Evolutionary conservation across 371 early-diverging fungal species (phyloP), one percentile per base, ranked within the genome.

Genomic region (Mucor saturninus): DNA sequence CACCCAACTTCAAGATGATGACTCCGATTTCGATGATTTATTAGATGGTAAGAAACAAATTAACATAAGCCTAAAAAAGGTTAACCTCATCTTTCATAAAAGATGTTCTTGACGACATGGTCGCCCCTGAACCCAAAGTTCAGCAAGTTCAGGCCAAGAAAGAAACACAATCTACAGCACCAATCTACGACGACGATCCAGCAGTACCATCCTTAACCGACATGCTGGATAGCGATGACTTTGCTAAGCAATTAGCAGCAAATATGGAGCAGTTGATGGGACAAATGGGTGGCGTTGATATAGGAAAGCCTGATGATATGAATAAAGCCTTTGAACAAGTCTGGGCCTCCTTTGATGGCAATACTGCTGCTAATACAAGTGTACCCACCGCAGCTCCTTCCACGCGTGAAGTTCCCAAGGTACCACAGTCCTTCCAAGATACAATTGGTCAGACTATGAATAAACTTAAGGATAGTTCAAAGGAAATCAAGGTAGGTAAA

Each of bases 381-480:
- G 35, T 72, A 21, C 53, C 68, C 54, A 35, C 46, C 5, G 54
- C 67, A 14, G 29, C 32, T 10, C 21, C 64, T 5, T 45, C 54
- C 26, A 56, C 45, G 40, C 35, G 64, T 10, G 29, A 70, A 32
- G 59, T 59, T n/a, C 58, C 69, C 11, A 65, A 66, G 28, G 30
- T 58, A 15, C 59, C 55, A 21, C 54, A 67, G 59, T 75, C 84
- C 50, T 94, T 94, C 76, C 91, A 92, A 67, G 91, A 91, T 53
- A 87, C 84, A 26, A 92, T 94, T 66, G 84, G 87, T 31, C 86
- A 91, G 51, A 95, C 95, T 5, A 87, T 95, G 90, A 86, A 85
- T 67, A 93, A 94, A 57, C 77, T 96, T 14, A 87, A 91, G 65
- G 89, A 91, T 61, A 94, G 94, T 60, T 89, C 91, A 9, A 89